Evolutionary conservation across 495 filamentous ascomycete genomes (phyloP), one percentile per base, ranked within the genome.

Genomic region (Cairneyella variabilis): DNA sequence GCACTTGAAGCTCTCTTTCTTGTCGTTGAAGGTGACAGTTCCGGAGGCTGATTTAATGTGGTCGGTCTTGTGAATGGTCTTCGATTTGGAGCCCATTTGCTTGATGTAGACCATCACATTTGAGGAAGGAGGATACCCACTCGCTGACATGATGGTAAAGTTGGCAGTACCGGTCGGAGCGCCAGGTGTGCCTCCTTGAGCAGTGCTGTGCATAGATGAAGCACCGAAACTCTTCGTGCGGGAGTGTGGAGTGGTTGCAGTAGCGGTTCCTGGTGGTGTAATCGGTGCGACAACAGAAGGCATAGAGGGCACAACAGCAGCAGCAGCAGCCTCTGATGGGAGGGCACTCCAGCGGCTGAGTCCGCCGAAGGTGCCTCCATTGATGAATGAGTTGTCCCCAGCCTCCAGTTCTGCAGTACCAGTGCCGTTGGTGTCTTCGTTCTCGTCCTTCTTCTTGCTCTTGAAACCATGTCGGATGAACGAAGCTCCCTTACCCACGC

Each of bases 41-140:
- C 84, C 83, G 17, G 66, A 71, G 21, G 77, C 67, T 9, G 79
- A 74, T 68, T 96, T 96, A 60, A 76, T 75, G 57, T 83, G 79
- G 67, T 96, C 95, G 16, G 87, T 92, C 72, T 97, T 97, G 71
- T 88, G 80, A 50, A 96, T 76, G 39, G 86, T 78, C 70, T 92
- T 96, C 9, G 75, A 66, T 70, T 90, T 91, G 41, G 77, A 55
- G 0, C 75, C 70, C 21, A 86, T 53, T 48, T 86, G 81, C 60
- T 81, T 81, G 58, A 97, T 70, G 49, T 79, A 71, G 36, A 97
- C 82, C 60, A 90, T 90, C 32, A 97, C 72, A 63, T 96, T 90
- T n/a, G 89, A 75, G 8, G 78, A 80, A 3, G 80, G 65, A 5
- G 90, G 87, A 71, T 82, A 99, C 25, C 89, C 91, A 2, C 77